Conservation (phyloP, 1,284 basidiomycete species). For the Fomitopsis schrenkii region DNA sequence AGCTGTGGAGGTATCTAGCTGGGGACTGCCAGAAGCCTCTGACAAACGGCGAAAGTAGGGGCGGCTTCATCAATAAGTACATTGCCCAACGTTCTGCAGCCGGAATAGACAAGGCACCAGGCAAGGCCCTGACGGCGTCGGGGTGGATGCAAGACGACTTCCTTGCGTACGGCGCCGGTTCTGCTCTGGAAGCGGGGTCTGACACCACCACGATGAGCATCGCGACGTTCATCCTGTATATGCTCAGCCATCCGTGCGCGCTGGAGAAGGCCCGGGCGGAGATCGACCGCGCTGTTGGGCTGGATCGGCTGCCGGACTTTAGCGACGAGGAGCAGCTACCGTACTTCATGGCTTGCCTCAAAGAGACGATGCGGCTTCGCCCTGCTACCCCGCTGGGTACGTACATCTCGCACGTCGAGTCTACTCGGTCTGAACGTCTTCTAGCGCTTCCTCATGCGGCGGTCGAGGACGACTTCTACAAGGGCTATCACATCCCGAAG, state of each 20-base stretch:
- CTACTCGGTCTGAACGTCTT: too few species aligned
- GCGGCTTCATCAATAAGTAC: conserved; percentile 11
- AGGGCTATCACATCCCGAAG: conserved; percentile 23
- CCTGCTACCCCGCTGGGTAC: conserved; percentile 20
- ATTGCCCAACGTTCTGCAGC: conserved; percentile 20
- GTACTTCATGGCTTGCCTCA: conserved; percentile 28
- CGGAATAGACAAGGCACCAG: conserved; percentile 21
- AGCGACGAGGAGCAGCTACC: conserved; percentile 24
- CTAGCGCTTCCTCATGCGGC: conserved; percentile 13
- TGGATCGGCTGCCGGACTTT: conserved; percentile 24
- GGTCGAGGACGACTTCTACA: conserved; percentile 15
- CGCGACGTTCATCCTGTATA: conserved; percentile 25
- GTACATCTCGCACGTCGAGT: background rate
- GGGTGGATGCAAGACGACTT: conserved; percentile 25
- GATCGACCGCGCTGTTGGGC: conserved; percentile 30
- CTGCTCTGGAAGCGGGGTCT: conserved; percentile 22
- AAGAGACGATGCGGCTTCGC: conserved; percentile 24
- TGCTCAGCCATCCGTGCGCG: conserved; percentile 29
- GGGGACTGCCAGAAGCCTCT: background rate
- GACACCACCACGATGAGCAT: conserved; percentile 26
- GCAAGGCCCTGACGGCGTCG: conserved; percentile 22
- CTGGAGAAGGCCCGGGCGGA: conserved; percentile 31
- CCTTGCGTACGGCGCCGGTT: conserved; percentile 21
- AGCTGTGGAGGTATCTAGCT: conserved; percentile 24
- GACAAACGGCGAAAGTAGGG: background rate